A percentile compares a stretch with the other conserved stretches of the same genome.
Conservation (phyloP, 2,329 filamentous ascomycete species). For the Microcyclosporella mali region DNA sequence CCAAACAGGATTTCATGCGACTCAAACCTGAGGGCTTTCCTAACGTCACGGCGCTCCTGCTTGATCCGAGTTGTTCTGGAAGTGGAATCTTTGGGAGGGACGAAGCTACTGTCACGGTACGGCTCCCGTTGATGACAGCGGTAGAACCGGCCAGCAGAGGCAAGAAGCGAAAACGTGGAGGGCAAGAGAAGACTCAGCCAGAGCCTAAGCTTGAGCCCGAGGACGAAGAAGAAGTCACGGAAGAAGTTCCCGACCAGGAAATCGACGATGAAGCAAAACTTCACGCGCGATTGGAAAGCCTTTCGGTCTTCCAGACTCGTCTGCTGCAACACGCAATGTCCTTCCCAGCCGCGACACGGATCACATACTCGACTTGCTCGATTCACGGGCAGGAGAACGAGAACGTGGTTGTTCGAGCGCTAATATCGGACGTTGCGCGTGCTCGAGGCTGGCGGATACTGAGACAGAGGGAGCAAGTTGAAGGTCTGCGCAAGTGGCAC, state of each 20-base stretch:
- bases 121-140: slow-evolving; percentile 50
- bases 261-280: slow-evolving; percentile 49
- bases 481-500: slow-evolving; percentile 71
- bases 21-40: slow-evolving; percentile 62
- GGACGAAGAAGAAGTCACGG: slow-evolving; percentile 7
- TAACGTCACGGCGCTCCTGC: slow-evolving; percentile 71
- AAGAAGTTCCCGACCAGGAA: slow-evolving; percentile 27
- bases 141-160: slow-evolving; percentile 4
- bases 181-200: slow-evolving; percentile 4
- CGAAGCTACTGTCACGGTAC: slow-evolving; percentile 59
- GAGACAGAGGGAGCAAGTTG: slow-evolving; percentile 63
- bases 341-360: slow-evolving; percentile 67
- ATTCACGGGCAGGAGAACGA: slow-evolving; percentile 86
- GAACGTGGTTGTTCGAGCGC: slow-evolving; percentile 65
- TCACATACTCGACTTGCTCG: slow-evolving; percentile 94
- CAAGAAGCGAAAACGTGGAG: slow-evolving; percentile 2
- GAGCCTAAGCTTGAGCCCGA: slow-evolving; percentile 10
- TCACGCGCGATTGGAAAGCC: slow-evolving; percentile 58
- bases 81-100: slow-evolving; percentile 91
- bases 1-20: slow-evolving; percentile 74
- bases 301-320: slow-evolving; percentile 75
- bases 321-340: slow-evolving; percentile 77
- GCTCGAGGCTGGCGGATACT: slow-evolving; percentile 72
- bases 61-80: slow-evolving; percentile 93
- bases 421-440: slow-evolving; percentile 61